These are phyloP conservation scores for Solanum verrucosum DNA, from an alignment of 257 asterid genomes.

Conservation along the genomic window DNA sequence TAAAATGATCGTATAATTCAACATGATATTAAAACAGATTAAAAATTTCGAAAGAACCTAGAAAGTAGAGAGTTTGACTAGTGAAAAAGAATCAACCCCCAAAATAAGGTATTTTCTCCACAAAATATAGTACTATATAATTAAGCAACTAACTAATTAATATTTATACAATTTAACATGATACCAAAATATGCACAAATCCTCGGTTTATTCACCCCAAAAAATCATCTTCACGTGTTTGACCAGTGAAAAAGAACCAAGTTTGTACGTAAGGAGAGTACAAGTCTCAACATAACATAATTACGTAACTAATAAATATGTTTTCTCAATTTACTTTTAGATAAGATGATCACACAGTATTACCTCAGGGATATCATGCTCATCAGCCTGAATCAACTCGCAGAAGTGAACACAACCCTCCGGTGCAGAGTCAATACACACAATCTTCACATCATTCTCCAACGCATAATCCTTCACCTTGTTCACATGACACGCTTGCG, in stretches of 20 bases:
- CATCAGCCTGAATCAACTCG: constrained; percentile 36
- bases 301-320: not conserved
- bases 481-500: constrained; percentile 40
- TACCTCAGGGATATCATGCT: constrained; percentile 37
- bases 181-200: not conserved
- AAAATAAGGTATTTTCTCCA: not conserved
- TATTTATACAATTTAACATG: not conserved
- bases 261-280: not conserved
- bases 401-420: constrained; percentile 46
- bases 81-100: not conserved
- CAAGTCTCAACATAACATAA: not conserved
- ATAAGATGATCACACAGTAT: not conserved
- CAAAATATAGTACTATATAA: not conserved
- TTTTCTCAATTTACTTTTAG: no score
- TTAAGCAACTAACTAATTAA: not conserved
- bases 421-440: constrained; percentile 38
- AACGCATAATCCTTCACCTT: constrained; percentile 44
- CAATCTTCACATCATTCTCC: constrained; percentile 28
- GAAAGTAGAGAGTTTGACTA: not conserved
- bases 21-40: not conserved
- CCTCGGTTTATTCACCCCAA: no score
- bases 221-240: not conserved
- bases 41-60: not conserved
- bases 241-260: not conserved
- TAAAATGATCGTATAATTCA: not conserved